These are phyloP conservation scores for Cicer cuneatum DNA, from an alignment of 306 rosid species.

Conservation along the genomic window DNA sequence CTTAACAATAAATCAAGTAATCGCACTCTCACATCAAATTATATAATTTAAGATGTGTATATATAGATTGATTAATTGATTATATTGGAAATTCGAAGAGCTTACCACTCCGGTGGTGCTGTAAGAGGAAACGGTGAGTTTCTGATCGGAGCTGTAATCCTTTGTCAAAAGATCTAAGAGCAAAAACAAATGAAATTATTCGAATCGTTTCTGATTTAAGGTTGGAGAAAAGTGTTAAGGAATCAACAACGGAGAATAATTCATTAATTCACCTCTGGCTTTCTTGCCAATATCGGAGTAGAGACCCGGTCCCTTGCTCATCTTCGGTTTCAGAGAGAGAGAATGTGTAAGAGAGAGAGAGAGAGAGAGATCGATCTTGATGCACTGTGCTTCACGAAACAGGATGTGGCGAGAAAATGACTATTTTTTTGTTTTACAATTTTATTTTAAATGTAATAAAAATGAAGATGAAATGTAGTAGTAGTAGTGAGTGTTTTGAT, in stretches of 20 bases:
- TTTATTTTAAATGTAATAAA: conserved; percentile 1
- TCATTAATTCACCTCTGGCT: conserved; percentile 65
- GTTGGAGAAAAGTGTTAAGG: not conserved
- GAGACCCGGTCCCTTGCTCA: conserved; percentile 91
- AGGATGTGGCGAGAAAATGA: conserved; percentile 46
- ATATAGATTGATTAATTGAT: not conserved
- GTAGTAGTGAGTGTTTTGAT: not conserved
- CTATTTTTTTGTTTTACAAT: conserved; percentile 16
- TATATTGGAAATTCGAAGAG: conserved; percentile 31
- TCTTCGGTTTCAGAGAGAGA: conserved; percentile 46
- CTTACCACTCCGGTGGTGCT: conserved; percentile 85
- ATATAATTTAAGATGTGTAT: not conserved
- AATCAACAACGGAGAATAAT: conserved; percentile 21
- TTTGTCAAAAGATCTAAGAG: conserved; percentile 78
- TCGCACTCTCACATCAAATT: not conserved
- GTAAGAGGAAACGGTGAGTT: conserved; percentile 71
- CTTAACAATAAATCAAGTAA: conserved; percentile 25
- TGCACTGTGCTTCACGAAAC: conserved; percentile 36
- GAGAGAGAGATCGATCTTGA: conserved; percentile 40
- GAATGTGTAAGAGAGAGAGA: conserved; percentile 1
- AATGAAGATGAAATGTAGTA: not conserved
- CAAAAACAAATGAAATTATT: conserved; percentile 32
- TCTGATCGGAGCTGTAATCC: conserved; percentile 84
- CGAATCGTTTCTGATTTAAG: not conserved
- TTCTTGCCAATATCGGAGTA: conserved; percentile 90